These are phyloP conservation scores for Kregervanrija pseudodelftensis DNA, from an alignment of 805 yeast species.

Conservation along the genomic window DNA sequence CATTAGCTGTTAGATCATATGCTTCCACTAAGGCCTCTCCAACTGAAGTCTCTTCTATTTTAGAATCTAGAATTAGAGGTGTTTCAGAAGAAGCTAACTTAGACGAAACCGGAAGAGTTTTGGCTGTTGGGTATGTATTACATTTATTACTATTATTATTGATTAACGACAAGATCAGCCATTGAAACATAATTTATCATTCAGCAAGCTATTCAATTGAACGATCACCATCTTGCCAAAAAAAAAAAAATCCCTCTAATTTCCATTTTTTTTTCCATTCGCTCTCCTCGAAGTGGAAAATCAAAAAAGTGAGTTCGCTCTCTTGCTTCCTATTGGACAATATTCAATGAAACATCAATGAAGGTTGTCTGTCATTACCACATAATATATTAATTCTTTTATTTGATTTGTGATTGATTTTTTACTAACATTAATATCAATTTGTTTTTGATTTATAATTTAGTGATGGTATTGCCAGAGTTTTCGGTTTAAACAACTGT, in stretches of 20 bases:
- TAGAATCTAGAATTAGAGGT: constrained; percentile 99
- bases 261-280: neutral
- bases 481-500: constrained; percentile 97
- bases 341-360: neutral
- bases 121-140: constrained; percentile 82
- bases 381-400: constrained; percentile 1
- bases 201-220: neutral
- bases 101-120: constrained; percentile 98
- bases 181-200: neutral
- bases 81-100: constrained; percentile 95
- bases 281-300: neutral
- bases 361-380: neutral
- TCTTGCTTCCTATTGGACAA: too few species aligned
- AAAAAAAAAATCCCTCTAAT: neutral
- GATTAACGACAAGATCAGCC: too few species aligned
- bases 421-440: constrained; percentile 29
- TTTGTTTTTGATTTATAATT: constrained; percentile 10
- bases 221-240: too few species aligned
- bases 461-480: constrained; percentile 99
- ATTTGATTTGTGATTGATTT: neutral
- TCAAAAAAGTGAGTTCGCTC: neutral
- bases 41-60: constrained; percentile 97
- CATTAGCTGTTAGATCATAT: constrained; percentile 66
- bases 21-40: constrained; percentile 98
- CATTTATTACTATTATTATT: neutral